Base-by-base conservation (phyloP, 345 rosid species). In the Eucalyptus decipiens region DNA sequence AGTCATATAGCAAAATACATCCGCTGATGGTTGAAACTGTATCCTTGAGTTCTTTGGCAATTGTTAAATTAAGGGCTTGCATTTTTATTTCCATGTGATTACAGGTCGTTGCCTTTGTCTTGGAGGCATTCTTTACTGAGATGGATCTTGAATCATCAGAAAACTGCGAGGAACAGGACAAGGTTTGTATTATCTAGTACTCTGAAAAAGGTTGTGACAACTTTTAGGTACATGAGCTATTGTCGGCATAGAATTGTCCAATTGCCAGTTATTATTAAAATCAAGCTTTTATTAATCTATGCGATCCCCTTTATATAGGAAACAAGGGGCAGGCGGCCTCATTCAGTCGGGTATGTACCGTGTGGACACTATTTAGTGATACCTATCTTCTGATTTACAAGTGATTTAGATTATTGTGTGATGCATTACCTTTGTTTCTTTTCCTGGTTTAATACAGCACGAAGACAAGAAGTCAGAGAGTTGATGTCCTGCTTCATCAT, bases 111-210 rank as follows among this genome's bases (percentile, higher is more conserved):
- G 99, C 99, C 86, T 98, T 98, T 94, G 98, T 98, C 91, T 94
- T 98, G 97, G 99, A 98, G 91, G 99, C 98, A 43, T 98, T 98
- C 96, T 98, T 96, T 87, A 89, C 99, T 81, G 99, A 98, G 92
- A 93, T 98, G 95, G 99, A 98, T 87, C 95, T 97, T 30, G 97
- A 98, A 88, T 86, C 92, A 87, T 93, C 97, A 76, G 96, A 94
- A 85, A 90, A 91, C 83, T 86, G 93, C 28, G 94, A 90, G 91
- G 97, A 91, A 54, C 90, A 92, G 83, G 91, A 91, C 81, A 47
- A 95, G 99, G 97, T 96, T 91, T 62, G 86, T 88, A 52, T 76
- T 11, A 58, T 47, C 72, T 56, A 58, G 48, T 37, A 14, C 47
- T 49, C 51, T 49, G 51, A 49, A 49, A 14, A 14, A 49, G 51